Evolutionary conservation across 2,329 filamentous ascomycete species (phyloP).

Genomic region (Sclerotinia borealis): DNA sequence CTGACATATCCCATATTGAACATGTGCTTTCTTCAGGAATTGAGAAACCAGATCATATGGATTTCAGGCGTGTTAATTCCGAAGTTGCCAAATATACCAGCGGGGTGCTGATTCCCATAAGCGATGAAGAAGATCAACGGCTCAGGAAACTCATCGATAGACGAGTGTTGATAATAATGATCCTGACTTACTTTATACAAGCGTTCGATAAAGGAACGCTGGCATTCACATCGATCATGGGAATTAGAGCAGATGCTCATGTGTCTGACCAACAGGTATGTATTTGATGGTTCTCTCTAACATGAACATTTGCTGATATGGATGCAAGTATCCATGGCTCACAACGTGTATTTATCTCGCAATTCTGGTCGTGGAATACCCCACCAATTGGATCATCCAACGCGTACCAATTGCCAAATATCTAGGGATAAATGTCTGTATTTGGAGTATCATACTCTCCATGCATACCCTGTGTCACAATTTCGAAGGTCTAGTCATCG

Average conservation of each 20-base stretch:
- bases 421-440: constrained; percentile 1
- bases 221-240: constrained; percentile 29
- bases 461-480: constrained; percentile 38
- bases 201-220: constrained; percentile 33
- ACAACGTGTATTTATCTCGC: constrained; percentile 28
- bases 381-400: constrained; percentile 33
- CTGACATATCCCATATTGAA: background rate
- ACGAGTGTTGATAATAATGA: constrained; percentile 64
- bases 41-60: constrained; percentile 39
- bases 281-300: constrained; percentile 37
- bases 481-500: constrained; percentile 53
- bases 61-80: constrained; percentile 57
- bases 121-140: constrained; percentile 51
- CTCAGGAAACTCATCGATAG: constrained; percentile 61
- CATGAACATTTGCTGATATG: constrained; percentile 40
- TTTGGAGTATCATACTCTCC: constrained; percentile 5
- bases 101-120: constrained; percentile 49
- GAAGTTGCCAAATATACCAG: constrained; percentile 66
- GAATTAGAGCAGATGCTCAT: constrained; percentile 23
- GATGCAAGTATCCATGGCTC: constrained; percentile 25
- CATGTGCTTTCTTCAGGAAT: constrained; percentile 26
- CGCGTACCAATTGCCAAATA: constrained; percentile 9
- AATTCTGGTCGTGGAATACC: constrained; percentile 34
- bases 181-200: constrained; percentile 46
- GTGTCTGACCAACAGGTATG: constrained; percentile 52